A percentile compares a stretch with the other conserved stretches of the same genome.
phyloP scores from a whole-genome alignment of 257 asterid species.

The Lithospermum erythrorhizon region DNA sequence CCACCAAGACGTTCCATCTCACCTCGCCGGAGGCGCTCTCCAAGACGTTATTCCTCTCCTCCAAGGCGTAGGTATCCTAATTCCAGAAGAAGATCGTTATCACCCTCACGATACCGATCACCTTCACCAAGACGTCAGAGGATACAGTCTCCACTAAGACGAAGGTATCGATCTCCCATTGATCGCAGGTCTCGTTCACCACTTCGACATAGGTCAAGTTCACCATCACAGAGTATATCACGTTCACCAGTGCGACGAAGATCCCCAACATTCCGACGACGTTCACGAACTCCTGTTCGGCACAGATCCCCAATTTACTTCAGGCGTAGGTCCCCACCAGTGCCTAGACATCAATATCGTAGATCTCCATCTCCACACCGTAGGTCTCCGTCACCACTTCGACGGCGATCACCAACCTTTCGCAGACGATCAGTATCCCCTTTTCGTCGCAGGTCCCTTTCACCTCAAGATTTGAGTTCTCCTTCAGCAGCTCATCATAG shows the following conservation, averaged over 20 bases:
- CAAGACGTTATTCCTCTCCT: constrained; percentile 41
- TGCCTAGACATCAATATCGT: constrained; percentile 31
- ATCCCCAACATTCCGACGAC: constrained; percentile 31
- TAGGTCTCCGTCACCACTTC: constrained; percentile 25
- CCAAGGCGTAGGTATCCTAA: constrained; percentile 47
- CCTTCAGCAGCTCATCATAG: constrained; percentile 36
- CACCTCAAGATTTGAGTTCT: constrained; percentile 42
- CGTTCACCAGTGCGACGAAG: constrained; percentile 36
- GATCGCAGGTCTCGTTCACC: constrained; percentile 30
- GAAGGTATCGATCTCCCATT: constrained; percentile 49
- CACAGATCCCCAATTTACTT: constrained; percentile 32
- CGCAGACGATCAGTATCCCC: constrained; percentile 44
- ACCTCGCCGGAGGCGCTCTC: constrained; percentile 44
- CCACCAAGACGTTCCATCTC: constrained; percentile 44
- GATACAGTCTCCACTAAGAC: constrained; percentile 45
- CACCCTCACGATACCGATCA: constrained; percentile 42
- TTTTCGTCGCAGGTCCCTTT: constrained; percentile 30
- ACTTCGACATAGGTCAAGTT: constrained; percentile 26
- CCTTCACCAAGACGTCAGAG: constrained; percentile 55
- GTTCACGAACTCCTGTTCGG: constrained; percentile 21
- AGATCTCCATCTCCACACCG: constrained; percentile 44
- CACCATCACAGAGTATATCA: constrained; percentile 21
- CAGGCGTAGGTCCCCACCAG: constrained; percentile 33
- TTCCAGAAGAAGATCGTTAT: constrained; percentile 32
- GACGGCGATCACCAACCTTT: constrained; percentile 17